phyloP scores from a whole-genome alignment of 805 yeast genomes.

The Nakazawaea sp. region DNA sequence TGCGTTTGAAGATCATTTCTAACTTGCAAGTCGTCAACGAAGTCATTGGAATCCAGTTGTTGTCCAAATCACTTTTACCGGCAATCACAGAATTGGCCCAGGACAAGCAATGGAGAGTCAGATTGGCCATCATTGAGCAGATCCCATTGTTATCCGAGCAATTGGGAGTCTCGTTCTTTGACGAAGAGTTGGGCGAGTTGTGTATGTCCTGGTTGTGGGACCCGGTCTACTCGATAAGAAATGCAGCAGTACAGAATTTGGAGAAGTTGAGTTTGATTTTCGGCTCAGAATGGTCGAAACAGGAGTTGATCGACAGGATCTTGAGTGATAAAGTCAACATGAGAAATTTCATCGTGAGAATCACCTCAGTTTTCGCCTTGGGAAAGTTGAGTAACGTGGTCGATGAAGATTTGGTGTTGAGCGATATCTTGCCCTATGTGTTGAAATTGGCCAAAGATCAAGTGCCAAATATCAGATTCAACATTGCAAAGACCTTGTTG shows the following conservation, averaged over 20 bases:
- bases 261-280: conserved; percentile 76
- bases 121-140: conserved; percentile 94
- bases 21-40: conserved; percentile 89
- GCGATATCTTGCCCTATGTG: conserved; percentile 74
- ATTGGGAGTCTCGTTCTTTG: conserved; percentile 88
- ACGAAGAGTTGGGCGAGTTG: conserved; percentile 81
- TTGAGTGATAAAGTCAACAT: conserved; percentile 36
- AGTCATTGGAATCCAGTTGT: conserved; percentile 83
- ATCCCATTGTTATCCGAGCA: conserved; percentile 93
- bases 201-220: conserved; percentile 99
- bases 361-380: conserved; percentile 84
- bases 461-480: conserved; percentile 94
- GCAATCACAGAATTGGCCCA: conserved; percentile 95
- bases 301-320: conserved; percentile 73
- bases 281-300: conserved; percentile 91
- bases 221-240: conserved; percentile 91
- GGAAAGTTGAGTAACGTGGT: conserved; percentile 78
- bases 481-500: conserved; percentile 81
- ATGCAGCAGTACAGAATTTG: conserved; percentile 87
- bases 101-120: conserved; percentile 96
- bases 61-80: conserved; percentile 84
- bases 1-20: conserved; percentile 87
- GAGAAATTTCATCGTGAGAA: conserved; percentile 79
- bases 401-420: conserved; percentile 45
- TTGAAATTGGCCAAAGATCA: conserved; percentile 65